Percentiles rank a stretch among this genome's conserved stretches.
These are phyloP conservation scores for Rhodomyrtus psidioides DNA, from an alignment of 441 rosid species.

Conservation along the genomic window DNA sequence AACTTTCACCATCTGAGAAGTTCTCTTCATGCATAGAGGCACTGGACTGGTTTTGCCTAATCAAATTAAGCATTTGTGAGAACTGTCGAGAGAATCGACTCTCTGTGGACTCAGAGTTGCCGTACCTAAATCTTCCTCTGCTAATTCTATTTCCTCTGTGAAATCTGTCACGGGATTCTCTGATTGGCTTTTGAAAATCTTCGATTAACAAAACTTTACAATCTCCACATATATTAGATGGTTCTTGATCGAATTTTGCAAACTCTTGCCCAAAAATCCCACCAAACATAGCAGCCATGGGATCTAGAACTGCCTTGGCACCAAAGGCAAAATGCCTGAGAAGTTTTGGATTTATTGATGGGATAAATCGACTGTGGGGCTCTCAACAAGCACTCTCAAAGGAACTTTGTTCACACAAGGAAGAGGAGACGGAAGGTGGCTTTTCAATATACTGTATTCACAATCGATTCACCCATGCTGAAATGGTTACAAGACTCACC, in stretches of 20 bases:
- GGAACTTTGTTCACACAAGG: too few relatives aligned
- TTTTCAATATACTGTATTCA: too few relatives aligned
- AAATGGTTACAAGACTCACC: too few relatives aligned
- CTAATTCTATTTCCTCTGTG: conserved; percentile 29
- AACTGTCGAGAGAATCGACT: conserved; percentile 49
- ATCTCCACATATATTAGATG: conserved; percentile 56
- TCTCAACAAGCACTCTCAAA: too few relatives aligned
- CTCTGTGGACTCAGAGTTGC: conserved; percentile 61
- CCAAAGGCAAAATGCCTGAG: too few relatives aligned
- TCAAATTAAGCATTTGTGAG: conserved; percentile 40
- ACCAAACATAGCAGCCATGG: too few relatives aligned
- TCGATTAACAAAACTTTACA: conserved; percentile 77
- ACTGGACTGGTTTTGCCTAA: conserved; percentile 46
- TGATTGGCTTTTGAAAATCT: conserved; percentile 46
- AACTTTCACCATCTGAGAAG: conserved; percentile 24
- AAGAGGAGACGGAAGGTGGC: too few relatives aligned
- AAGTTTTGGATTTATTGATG: too few relatives aligned
- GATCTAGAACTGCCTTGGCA: too few relatives aligned
- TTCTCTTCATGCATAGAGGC: conserved; percentile 32
- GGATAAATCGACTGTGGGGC: too few relatives aligned
- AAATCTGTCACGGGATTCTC: conserved; percentile 26
- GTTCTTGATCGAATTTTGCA: conserved; percentile 41
- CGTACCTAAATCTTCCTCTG: conserved; percentile 19
- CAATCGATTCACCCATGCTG: too few relatives aligned
- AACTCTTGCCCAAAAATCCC: too few relatives aligned